Percentiles rank a stretch among this genome's conserved stretches.
Conservation (phyloP, 2,329 filamentous ascomycete genomes). For the Colletotrichum melonis region DNA sequence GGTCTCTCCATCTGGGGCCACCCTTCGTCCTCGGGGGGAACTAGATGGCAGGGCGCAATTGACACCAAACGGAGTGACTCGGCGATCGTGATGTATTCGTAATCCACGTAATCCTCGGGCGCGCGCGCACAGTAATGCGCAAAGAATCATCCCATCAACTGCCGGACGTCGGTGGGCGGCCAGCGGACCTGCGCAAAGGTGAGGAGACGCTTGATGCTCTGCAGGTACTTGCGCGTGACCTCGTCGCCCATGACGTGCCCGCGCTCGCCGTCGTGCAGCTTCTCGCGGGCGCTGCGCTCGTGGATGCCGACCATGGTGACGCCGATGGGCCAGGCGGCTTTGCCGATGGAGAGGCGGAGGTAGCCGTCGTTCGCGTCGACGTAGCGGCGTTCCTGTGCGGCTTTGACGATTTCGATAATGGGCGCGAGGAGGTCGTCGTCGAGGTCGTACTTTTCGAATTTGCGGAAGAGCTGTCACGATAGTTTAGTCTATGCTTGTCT, state of each 20-base stretch:
- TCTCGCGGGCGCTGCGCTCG: slow-evolving; percentile 94
- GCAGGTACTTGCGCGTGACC: slow-evolving; percentile 92
- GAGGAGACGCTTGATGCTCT: slow-evolving; percentile 96
- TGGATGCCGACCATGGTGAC: slow-evolving; percentile 99
- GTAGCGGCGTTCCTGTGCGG: slow-evolving; percentile 90
- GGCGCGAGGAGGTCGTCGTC: slow-evolving; percentile 84
- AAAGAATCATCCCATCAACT: slow-evolving; percentile 84
- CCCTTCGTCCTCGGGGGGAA: not conserved
- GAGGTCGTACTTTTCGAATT: slow-evolving; percentile 84
- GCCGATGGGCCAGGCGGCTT: slow-evolving; percentile 98
- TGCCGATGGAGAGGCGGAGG: slow-evolving; percentile 90
- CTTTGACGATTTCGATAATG: slow-evolving; percentile 90
- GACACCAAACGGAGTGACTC: not conserved
- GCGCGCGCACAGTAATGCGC: no score
- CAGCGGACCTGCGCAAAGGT: slow-evolving; percentile 97
- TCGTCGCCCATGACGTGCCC: slow-evolving; percentile 99
- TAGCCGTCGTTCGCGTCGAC: slow-evolving; percentile 98
- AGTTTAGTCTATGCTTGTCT: slow-evolving; percentile 13
- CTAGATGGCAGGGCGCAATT: not conserved
- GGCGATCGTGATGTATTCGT: no score
- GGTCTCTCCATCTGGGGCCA: not conserved
- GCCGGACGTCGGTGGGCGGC: slow-evolving; percentile 91
- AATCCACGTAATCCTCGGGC: no score
- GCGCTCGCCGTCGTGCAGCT: slow-evolving; percentile 87
- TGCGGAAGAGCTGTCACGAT: slow-evolving; percentile 76